A percentile compares a stretch with the other conserved stretches of the same genome.
phyloP scores from a whole-genome alignment of 1,284 basidiomycete species.

The Cutaneotrichosporon spelunceum region DNA sequence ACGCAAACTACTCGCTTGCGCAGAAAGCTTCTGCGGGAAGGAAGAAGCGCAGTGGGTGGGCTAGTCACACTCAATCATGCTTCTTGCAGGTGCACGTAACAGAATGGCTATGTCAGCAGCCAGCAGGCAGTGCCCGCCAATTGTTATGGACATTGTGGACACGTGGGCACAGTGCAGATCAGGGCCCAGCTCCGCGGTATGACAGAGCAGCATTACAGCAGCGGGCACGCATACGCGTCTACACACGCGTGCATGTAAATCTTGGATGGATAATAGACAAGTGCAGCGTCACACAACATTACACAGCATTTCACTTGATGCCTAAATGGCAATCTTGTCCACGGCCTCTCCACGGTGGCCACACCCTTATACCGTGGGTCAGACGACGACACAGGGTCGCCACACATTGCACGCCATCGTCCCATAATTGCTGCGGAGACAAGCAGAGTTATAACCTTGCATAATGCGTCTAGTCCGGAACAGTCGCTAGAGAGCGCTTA shows the following conservation, averaged over 20 bases:
- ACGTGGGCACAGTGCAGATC: background rate
- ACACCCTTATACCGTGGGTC: background rate
- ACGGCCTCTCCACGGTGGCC: background rate
- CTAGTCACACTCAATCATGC: too few relatives aligned
- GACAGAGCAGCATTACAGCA: background rate
- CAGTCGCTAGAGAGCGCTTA: background rate
- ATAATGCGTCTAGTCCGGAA: constrained; percentile 8
- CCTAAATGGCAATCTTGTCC: background rate
- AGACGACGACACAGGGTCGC: background rate
- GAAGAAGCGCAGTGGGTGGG: too few relatives aligned
- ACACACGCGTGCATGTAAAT: background rate
- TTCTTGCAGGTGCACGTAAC: too few relatives aligned
- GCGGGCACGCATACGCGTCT: background rate
- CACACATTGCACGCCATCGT: background rate
- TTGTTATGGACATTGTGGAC: too few relatives aligned
- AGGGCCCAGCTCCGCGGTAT: background rate
- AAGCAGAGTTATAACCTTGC: constrained; percentile 1
- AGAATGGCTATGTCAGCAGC: too few relatives aligned
- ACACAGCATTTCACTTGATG: background rate
- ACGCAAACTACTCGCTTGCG: too few relatives aligned
- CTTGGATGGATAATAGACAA: background rate
- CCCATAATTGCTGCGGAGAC: background rate
- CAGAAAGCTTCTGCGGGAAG: too few relatives aligned
- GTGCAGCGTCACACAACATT: background rate
- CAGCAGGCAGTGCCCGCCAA: too few relatives aligned